A percentile compares a stretch with the other conserved stretches of the same genome.
Conservation (phyloP, 1,284 basidiomycete genomes). For the Leccinum angustisporum region DNA sequence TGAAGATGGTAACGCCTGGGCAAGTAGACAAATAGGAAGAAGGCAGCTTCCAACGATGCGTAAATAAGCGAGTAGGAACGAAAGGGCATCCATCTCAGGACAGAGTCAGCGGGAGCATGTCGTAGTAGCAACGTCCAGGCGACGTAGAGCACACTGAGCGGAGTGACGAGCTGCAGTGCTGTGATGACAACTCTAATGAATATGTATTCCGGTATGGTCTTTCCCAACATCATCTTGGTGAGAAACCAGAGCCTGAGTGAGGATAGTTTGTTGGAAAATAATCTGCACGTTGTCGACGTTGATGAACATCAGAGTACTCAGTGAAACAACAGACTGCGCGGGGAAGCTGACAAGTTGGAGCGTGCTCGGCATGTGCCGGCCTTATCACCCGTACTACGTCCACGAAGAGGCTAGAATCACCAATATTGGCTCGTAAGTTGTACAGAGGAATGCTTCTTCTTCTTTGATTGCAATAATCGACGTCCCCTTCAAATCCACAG, state of each 20-base stretch:
- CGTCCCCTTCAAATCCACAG: background rate
- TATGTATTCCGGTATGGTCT: constrained; percentile 50
- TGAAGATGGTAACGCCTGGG: constrained; percentile 48
- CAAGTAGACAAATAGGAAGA: constrained; percentile 51
- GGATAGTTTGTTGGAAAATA: background rate
- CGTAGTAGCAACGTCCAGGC: constrained; percentile 10
- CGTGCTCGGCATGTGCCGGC: background rate
- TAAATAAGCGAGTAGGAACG: constrained; percentile 29
- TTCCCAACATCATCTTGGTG: constrained; percentile 42
- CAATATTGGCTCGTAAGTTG: too few species aligned
- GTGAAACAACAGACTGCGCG: too few species aligned
- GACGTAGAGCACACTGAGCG: constrained; percentile 45
- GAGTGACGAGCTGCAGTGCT: constrained; percentile 49
- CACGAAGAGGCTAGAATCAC: too few species aligned
- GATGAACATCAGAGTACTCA: background rate
- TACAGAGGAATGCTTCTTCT: too few species aligned
- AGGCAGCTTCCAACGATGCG: constrained; percentile 45
- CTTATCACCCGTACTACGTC: too few species aligned
- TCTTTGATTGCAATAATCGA: background rate
- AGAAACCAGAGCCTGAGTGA: background rate
- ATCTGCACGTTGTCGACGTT: background rate
- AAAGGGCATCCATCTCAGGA: constrained; percentile 2
- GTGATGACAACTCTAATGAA: constrained; percentile 51
- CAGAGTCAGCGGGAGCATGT: background rate
- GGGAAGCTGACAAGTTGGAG: background rate